Evolutionary conservation across 768 basidiomycete genomes (phyloP).

Genomic region (Gymnopilus junonius): DNA sequence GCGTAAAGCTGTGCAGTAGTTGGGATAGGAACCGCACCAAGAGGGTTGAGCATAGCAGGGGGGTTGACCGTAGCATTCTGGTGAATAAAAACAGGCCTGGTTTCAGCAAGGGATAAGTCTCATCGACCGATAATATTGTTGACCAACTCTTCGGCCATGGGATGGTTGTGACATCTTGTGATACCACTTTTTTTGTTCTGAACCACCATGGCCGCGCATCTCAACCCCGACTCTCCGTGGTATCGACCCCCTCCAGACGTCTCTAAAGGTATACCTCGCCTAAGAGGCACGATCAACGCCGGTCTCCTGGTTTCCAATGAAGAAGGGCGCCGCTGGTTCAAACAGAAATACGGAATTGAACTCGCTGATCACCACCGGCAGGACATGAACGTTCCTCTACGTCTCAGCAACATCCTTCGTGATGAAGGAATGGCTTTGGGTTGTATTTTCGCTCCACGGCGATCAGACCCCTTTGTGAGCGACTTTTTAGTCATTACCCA

Average conservation of each 20-base stretch:
- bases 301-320: constrained; percentile 22
- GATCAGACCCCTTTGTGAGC: constrained; percentile 4
- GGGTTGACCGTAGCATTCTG: no score
- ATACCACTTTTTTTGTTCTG: neutral
- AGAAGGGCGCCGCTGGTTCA: constrained; percentile 23
- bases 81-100: no score
- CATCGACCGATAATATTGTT: no score
- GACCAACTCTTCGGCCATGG: no score
- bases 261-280: constrained; percentile 11
- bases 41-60: no score
- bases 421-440: constrained; percentile 15
- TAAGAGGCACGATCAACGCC: constrained; percentile 7
- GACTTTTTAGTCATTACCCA: constrained; percentile 18
- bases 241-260: constrained; percentile 19
- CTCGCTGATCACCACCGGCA: constrained; percentile 16
- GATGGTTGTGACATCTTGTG: no score
- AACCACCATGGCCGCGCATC: neutral
- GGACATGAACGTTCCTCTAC: constrained; percentile 16
- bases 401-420: constrained; percentile 10
- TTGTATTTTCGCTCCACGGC: constrained; percentile 16
- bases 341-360: constrained; percentile 12
- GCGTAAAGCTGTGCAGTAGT: no score
- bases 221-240: constrained; percentile 12
- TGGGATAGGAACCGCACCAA: no score
- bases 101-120: no score